Conservation (phyloP, 352 stramenopile genomes). For the Blastocystis sp. region DNA sequence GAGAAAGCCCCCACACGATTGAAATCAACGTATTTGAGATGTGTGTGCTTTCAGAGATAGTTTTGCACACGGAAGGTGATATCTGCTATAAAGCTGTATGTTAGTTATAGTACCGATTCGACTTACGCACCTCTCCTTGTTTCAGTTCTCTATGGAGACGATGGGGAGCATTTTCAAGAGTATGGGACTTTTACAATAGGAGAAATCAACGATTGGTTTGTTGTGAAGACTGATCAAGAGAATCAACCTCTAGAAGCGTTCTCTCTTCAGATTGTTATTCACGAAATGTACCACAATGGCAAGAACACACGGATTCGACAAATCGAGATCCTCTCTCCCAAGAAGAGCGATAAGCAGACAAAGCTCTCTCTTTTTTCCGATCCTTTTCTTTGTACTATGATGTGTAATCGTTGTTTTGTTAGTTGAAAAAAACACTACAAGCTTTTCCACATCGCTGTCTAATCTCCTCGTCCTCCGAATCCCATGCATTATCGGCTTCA, state of each 20-base stretch:
- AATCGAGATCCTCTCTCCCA: constrained; percentile 13
- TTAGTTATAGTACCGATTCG: constrained; percentile 9
- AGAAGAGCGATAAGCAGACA: background rate
- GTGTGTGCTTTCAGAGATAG: background rate
- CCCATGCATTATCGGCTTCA: background rate
- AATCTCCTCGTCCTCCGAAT: background rate
- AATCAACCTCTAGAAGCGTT: background rate
- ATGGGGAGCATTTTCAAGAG: background rate
- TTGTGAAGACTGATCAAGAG: background rate
- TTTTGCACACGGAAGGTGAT: constrained; percentile 35
- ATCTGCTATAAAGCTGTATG: background rate
- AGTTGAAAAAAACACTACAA: background rate
- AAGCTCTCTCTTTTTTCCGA: background rate
- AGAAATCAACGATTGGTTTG: constrained; percentile 42
- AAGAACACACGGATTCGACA: constrained; percentile 54
- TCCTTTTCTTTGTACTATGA: background rate
- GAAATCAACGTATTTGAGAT: background rate
- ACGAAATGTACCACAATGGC: constrained; percentile 50
- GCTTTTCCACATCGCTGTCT: background rate
- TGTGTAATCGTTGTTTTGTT: background rate
- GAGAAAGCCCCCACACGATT: background rate
- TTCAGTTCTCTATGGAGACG: constrained; percentile 13
- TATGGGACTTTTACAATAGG: constrained; percentile 13
- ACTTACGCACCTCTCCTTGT: constrained; percentile 33
- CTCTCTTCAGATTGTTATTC: constrained; percentile 37